Conservation (phyloP, 202 grass and related monocot genomes). For the Dendrocalamus latiflorus region DNA sequence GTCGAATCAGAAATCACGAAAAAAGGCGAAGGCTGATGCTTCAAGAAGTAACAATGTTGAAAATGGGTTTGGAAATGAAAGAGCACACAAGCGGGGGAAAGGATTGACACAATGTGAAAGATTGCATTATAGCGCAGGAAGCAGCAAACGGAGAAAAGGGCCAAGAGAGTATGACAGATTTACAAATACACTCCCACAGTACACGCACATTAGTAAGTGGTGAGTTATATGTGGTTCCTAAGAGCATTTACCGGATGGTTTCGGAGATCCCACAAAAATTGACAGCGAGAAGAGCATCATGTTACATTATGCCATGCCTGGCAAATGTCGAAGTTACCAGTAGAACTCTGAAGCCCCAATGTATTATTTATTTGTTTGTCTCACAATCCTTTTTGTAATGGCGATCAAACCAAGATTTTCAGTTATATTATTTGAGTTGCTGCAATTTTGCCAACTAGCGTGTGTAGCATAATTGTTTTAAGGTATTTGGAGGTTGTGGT, state of each 20-base stretch:
- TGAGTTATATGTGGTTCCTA: constrained; percentile 1
- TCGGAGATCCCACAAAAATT: not conserved
- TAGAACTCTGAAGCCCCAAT: not conserved
- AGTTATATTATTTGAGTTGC: constrained; percentile 19
- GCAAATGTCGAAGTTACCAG: not conserved
- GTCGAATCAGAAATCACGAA: constrained; percentile 46
- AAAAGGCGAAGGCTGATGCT: constrained; percentile 31
- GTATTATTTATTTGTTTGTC: constrained; percentile 28
- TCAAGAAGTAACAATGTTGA: constrained; percentile 25
- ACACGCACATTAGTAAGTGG: constrained; percentile 40
- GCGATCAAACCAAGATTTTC: not conserved
- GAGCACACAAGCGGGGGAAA: constrained; percentile 7
- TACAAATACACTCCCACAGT: constrained; percentile 45
- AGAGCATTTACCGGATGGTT: not conserved
- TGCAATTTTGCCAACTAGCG: not conserved
- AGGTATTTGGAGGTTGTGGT: not conserved
- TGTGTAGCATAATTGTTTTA: not conserved
- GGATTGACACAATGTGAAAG: constrained; percentile 11
- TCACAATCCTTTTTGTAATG: not conserved
- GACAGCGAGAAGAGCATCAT: not conserved
- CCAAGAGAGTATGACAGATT: constrained; percentile 42
- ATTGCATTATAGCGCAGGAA: constrained; percentile 9
- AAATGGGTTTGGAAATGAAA: constrained; percentile 24
- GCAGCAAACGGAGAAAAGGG: constrained; percentile 41
- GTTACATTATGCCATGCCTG: not conserved